Conservation (phyloP, 2,329 filamentous ascomycete genomes). For the Penicillium paneum region DNA sequence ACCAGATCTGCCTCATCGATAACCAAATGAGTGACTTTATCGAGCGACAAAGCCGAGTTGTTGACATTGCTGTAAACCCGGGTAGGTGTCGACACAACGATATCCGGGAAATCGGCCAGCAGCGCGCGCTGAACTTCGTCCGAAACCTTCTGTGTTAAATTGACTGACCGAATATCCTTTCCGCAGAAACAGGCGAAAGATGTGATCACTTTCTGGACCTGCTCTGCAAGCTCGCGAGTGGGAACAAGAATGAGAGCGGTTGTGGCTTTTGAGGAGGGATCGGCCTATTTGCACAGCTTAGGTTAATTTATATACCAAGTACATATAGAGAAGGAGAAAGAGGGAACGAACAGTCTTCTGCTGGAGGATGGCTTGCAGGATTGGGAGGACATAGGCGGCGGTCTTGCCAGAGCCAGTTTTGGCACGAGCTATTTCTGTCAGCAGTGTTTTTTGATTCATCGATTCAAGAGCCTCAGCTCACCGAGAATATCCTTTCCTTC, state of each 20-base stretch:
- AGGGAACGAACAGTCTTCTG: slow-evolving; percentile 60
- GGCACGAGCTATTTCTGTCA: slow-evolving; percentile 63
- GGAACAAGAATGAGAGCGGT: slow-evolving; percentile 87
- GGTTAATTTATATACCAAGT: background rate
- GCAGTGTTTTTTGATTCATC: background rate
- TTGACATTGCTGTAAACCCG: slow-evolving; percentile 76
- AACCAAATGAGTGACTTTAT: slow-evolving; percentile 71
- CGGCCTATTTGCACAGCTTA: slow-evolving; percentile 24
- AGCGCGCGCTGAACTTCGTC: slow-evolving; percentile 84
- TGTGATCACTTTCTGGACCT: slow-evolving; percentile 76
- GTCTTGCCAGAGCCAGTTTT: slow-evolving; percentile 98
- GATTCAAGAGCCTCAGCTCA: slow-evolving; percentile 24
- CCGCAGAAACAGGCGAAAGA: slow-evolving; percentile 77
- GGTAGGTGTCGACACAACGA: slow-evolving; percentile 89
- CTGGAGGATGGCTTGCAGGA: slow-evolving; percentile 80
- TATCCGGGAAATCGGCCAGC: slow-evolving; percentile 79
- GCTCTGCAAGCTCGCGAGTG: slow-evolving; percentile 88
- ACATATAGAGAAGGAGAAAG: background rate
- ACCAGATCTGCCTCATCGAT: slow-evolving; percentile 95
- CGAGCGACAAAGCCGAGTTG: slow-evolving; percentile 66
- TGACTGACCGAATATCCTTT: slow-evolving; percentile 77
- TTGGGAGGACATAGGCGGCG: slow-evolving; percentile 86
- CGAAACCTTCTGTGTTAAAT: slow-evolving; percentile 85
- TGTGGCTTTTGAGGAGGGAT: slow-evolving; percentile 49
- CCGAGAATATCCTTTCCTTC: slow-evolving; percentile 81